Evolutionary conservation across 2,329 filamentous ascomycete genomes (phyloP), one percentile per base, ranked within the genome.

Genomic region (Penicillium hordei): DNA sequence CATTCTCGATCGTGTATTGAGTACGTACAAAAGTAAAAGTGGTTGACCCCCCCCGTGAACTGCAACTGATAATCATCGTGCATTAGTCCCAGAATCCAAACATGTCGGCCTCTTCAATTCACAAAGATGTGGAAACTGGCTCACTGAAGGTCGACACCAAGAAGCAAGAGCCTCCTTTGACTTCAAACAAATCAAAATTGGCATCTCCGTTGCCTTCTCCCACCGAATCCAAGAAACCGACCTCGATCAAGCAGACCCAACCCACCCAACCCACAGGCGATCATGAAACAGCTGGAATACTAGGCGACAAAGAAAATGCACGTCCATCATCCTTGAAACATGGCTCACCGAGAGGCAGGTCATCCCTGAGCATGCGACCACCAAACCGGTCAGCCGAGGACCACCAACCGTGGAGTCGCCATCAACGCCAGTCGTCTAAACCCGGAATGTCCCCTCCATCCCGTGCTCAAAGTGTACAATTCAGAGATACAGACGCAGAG

Each of bases 381-480:
- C 66, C 68, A 19, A 72, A 68, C 48, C 67, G 62, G 17, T 65
- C 68, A 27, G 53, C 48, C n/a, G 68, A 68, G 21, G 60, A 63
- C 19, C 59, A 59, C n/a, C 64, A 63, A 46, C 63, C 62, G 33
- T 40, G 55, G 44, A 67, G 52, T 34, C 62, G 48, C 25, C 67
- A 69, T 39, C 67, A 62, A 36, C 62, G 63, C 36, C 70, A 65
- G 39, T 49, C 62, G 17, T 71, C 70, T 13, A 44, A 63, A 4
- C 61, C 66, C 2, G 71, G 66, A 4, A 59, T 68, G 9, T 65
- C 78, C 6, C 79, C 80, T 23, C 71, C 75, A 1, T 72, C 70
- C 15, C 79, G 81, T 21, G 79, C 86, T 50, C 83, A 84, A 55
- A 93, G 88, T 70, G 90, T 95, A 4, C 90, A 94, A 65, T 94